Percentiles rank a stretch among this genome's conserved stretches.
Evolutionary conservation across 805 yeast genomes (phyloP).

Genomic region (Pichia exigua): DNA sequence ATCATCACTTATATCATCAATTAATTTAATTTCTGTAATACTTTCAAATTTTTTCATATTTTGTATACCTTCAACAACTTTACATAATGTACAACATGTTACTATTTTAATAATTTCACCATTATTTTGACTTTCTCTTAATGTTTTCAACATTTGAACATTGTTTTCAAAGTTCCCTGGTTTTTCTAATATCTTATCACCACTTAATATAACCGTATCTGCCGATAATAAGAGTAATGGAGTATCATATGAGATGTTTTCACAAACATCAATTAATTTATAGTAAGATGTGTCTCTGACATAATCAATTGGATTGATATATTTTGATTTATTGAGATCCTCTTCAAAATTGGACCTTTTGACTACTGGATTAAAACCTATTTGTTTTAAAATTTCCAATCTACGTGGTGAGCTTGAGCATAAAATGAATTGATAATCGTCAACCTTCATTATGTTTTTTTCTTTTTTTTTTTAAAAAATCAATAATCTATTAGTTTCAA

Average conservation of each 20-base stretch:
- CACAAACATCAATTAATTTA: constrained; percentile 54
- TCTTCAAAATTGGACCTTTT: constrained; percentile 70
- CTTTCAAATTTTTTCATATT: constrained; percentile 7
- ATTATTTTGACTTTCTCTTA: constrained; percentile 34
- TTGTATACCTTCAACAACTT: not conserved
- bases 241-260: not conserved
- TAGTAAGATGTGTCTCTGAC: constrained; percentile 61
- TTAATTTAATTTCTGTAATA: constrained; percentile 30
- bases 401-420: constrained; percentile 87
- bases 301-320: constrained; percentile 34
- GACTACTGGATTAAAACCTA: constrained; percentile 43
- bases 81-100: constrained; percentile 5
- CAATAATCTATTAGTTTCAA: too few species aligned
- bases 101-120: constrained; percentile 17
- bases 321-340: constrained; percentile 48
- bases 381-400: constrained; percentile 54
- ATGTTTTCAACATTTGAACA: constrained; percentile 38
- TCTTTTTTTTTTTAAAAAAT: not conserved
- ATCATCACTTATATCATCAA: constrained; percentile 40
- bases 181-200: constrained; percentile 65
- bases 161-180: constrained; percentile 54
- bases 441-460: constrained; percentile 16
- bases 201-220: constrained; percentile 67
- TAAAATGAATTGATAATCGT: constrained; percentile 38
- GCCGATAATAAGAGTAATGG: constrained; percentile 45